These are phyloP conservation scores for Aspergillus tanneri DNA, from an alignment of 2,329 filamentous ascomycete genomes.

Conservation along the genomic window DNA sequence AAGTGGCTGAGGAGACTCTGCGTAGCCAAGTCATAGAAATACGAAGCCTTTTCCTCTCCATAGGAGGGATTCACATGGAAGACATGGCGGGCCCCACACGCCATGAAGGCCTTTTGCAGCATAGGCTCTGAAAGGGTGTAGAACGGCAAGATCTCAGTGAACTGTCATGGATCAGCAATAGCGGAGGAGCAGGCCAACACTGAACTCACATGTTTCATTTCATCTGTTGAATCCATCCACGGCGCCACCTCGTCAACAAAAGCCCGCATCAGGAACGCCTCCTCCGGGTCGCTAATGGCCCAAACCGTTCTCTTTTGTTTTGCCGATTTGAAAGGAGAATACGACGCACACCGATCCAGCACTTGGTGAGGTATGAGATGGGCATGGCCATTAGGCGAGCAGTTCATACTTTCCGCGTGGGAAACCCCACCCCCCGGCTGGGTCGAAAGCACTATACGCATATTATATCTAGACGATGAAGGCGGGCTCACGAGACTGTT, in stretches of 20 bases:
- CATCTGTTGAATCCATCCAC: slow-evolving; percentile 93
- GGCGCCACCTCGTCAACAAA: slow-evolving; percentile 87
- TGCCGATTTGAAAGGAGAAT: slow-evolving; percentile 35
- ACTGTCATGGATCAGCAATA: slow-evolving; percentile 47
- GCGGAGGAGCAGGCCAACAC: background rate
- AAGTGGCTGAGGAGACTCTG: slow-evolving; percentile 72
- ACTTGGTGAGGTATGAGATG: slow-evolving; percentile 29
- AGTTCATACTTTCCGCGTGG: slow-evolving; percentile 31
- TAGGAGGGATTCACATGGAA: slow-evolving; percentile 68
- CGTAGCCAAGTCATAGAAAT: slow-evolving; percentile 84
- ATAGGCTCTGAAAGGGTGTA: slow-evolving; percentile 79
- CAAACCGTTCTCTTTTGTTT: slow-evolving; percentile 42
- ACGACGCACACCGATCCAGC: slow-evolving; percentile 35
- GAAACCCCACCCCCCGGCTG: slow-evolving; percentile 48
- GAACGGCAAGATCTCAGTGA: slow-evolving; percentile 79
- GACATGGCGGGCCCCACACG: slow-evolving; percentile 82
- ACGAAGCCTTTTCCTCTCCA: slow-evolving; percentile 72
- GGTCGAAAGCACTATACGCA: slow-evolving; percentile 48
- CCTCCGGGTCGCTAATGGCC: slow-evolving; percentile 64
- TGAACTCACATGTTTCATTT: slow-evolving; percentile 68
- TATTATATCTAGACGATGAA: slow-evolving; percentile 3
- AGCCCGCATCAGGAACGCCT: slow-evolving; percentile 85
- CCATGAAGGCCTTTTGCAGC: slow-evolving; percentile 83
- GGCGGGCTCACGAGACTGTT: slow-evolving; percentile 11
- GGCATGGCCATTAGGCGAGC: slow-evolving; percentile 27